Percentiles rank a stretch among this genome's conserved stretches.
phyloP scores from a whole-genome alignment of 352 stramenopile species.

The Globisporangium abappressorium region DNA sequence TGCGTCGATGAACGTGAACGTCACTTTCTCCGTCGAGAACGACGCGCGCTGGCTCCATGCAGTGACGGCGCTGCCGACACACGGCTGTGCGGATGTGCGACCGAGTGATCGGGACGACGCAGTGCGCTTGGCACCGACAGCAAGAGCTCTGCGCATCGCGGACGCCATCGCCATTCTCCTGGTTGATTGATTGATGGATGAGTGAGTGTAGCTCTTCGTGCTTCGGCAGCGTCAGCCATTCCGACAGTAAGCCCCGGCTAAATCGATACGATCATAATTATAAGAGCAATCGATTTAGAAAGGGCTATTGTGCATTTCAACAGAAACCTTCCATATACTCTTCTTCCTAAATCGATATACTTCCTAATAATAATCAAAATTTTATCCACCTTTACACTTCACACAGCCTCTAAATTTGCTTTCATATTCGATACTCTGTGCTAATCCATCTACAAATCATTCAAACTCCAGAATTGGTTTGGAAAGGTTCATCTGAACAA shows the following conservation, averaged over 20 bases:
- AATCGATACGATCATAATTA: neutral
- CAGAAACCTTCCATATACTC: neutral
- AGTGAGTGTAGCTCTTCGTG: neutral
- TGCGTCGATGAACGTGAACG: constrained; percentile 78
- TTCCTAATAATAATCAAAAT: neutral
- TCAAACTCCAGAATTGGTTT: neutral
- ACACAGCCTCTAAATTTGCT: neutral
- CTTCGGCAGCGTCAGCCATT: neutral
- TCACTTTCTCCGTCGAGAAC: constrained; percentile 52
- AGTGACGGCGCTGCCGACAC: too few species aligned
- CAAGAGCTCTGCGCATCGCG: constrained; percentile 4
- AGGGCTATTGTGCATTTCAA: neutral
- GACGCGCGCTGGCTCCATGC: constrained; percentile 17
- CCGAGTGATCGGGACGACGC: neutral
- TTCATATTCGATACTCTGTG: neutral
- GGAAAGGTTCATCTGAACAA: neutral
- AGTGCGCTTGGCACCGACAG: neutral
- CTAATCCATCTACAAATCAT: neutral
- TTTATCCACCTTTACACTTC: neutral
- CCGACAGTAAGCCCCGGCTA: neutral
- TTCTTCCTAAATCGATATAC: neutral
- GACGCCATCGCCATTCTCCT: constrained; percentile 1
- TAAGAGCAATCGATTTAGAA: neutral
- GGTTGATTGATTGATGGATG: neutral
- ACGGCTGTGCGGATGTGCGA: neutral